Percentiles rank a stretch among this genome's conserved stretches.
These are phyloP conservation scores for Globisporangium iwayamae DNA, from an alignment of 352 stramenopile species.

Conservation along the genomic window DNA sequence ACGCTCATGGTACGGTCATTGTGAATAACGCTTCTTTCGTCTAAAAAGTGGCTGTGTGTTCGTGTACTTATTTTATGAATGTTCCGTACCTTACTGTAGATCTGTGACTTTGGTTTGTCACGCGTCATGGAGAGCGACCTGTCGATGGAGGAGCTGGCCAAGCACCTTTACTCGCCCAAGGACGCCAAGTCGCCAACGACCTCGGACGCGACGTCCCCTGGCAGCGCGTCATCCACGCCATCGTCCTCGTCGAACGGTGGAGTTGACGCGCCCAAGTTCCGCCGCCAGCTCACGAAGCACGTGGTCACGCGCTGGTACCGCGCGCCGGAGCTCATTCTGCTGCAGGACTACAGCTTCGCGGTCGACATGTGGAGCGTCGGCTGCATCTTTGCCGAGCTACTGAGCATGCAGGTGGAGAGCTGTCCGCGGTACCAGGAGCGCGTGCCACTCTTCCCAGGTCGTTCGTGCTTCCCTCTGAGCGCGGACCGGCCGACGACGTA, in stretches of 20 bases:
- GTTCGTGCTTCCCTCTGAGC: constrained; percentile 85
- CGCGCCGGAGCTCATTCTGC: constrained; percentile 95
- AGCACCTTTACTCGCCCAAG: constrained; percentile 79
- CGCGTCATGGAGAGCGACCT: constrained; percentile 76
- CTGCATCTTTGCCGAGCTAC: constrained; percentile 90
- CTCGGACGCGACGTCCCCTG: constrained; percentile 61
- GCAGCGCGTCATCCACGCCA: constrained; percentile 62
- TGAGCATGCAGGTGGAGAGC: constrained; percentile 88
- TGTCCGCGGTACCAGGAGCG: constrained; percentile 84
- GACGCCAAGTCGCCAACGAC: constrained; percentile 75
- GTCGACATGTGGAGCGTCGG: constrained; percentile 99
- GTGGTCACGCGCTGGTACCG: constrained; percentile 99
- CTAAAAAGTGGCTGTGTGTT: no score
- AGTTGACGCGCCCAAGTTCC: constrained; percentile 60
- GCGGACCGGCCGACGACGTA: constrained; percentile 80
- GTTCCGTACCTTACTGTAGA: constrained; percentile 24
- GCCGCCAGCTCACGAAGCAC: constrained; percentile 96
- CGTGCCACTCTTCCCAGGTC: constrained; percentile 77
- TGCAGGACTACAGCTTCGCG: constrained; percentile 94
- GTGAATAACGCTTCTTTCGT: background rate
- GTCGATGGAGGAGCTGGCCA: constrained; percentile 72
- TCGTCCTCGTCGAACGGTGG: constrained; percentile 39
- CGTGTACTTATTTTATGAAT: background rate
- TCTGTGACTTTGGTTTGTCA: constrained; percentile 82
- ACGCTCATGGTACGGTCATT: constrained; percentile 62